These are phyloP conservation scores for Apodospora peruviana DNA, from an alignment of 495 filamentous ascomycete genomes.

Conservation along the genomic window DNA sequence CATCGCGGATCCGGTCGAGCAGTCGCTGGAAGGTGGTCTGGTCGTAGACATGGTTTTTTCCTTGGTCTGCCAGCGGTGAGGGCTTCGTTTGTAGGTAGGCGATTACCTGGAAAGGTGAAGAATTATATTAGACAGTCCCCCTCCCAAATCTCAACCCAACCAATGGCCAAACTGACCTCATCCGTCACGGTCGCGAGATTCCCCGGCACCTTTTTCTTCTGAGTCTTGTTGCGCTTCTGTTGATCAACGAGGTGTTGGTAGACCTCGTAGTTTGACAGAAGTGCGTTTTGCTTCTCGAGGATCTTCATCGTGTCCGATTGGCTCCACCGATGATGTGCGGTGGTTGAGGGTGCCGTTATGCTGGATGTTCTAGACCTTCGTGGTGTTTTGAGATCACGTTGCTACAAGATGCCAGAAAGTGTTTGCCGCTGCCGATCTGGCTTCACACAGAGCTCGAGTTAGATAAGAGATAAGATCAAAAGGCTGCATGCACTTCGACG, in stretches of 20 bases:
- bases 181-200: slow-evolving; percentile 30
- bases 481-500: too few relatives aligned
- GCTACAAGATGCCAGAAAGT: background rate
- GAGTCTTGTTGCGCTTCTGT: slow-evolving; percentile 30
- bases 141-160: too few relatives aligned
- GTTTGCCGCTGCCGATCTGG: background rate
- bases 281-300: slow-evolving; percentile 39
- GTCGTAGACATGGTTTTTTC: slow-evolving; percentile 34
- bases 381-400: background rate
- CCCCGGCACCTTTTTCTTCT: slow-evolving; percentile 33
- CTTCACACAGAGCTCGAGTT: slow-evolving; percentile 7
- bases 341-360: background rate
- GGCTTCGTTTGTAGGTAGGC: slow-evolving; percentile 34
- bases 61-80: slow-evolving; percentile 34
- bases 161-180: slow-evolving; percentile 20
- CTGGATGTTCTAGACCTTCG: background rate
- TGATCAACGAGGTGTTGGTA: slow-evolving; percentile 39
- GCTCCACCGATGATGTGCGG: too few relatives aligned
- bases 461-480: too few relatives aligned
- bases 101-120: slow-evolving; percentile 22
- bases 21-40: slow-evolving; percentile 24
- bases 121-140: too few relatives aligned
- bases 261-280: slow-evolving; percentile 45
- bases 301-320: slow-evolving; percentile 38
- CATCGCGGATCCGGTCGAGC: slow-evolving; percentile 30